phyloP scores from a whole-genome alignment of 2,329 filamentous ascomycete genomes.

The Tolypocladium paradoxum region DNA sequence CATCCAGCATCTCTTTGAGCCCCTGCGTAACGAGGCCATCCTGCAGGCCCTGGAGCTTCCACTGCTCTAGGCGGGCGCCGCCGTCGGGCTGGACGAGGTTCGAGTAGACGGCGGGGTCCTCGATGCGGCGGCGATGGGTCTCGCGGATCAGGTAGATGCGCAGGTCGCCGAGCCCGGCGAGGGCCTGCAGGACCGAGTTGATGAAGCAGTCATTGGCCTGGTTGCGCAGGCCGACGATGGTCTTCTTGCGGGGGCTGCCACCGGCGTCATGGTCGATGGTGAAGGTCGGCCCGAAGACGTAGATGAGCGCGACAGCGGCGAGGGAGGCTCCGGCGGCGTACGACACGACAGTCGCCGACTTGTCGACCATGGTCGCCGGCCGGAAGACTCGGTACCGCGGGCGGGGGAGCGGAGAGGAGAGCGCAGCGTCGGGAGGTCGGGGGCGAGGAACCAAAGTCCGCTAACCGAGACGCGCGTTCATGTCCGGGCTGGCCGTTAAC shows the following conservation, averaged over 20 bases:
- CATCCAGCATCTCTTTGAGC: conserved; percentile 85
- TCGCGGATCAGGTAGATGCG: conserved; percentile 88
- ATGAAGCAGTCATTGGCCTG: conserved; percentile 95
- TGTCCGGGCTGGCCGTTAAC: neutral
- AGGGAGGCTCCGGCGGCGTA: conserved; percentile 95
- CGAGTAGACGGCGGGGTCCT: conserved; percentile 66
- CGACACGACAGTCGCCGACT: conserved; percentile 45
- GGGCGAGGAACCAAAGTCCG: neutral
- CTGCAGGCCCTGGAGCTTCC: conserved; percentile 61
- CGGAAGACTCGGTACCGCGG: neutral
- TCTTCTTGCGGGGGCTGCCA: conserved; percentile 58
- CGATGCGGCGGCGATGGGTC: conserved; percentile 71
- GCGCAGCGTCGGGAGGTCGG: neutral
- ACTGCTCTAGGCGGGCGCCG: conserved; percentile 34
- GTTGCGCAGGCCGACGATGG: conserved; percentile 80
- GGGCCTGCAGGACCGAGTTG: conserved; percentile 88
- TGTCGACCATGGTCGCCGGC: conserved; percentile 23
- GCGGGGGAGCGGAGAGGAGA: neutral
- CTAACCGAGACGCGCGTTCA: neutral
- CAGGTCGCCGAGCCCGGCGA: conserved; percentile 82
- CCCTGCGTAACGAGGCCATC: conserved; percentile 74
- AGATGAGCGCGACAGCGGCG: conserved; percentile 87
- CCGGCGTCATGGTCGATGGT: conserved; percentile 77
- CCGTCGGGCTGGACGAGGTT: conserved; percentile 42
- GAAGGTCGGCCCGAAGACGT: conserved; percentile 96